These are phyloP conservation scores for Emericellopsis terricola DNA, from an alignment of 495 filamentous ascomycete genomes.

Conservation along the genomic window DNA sequence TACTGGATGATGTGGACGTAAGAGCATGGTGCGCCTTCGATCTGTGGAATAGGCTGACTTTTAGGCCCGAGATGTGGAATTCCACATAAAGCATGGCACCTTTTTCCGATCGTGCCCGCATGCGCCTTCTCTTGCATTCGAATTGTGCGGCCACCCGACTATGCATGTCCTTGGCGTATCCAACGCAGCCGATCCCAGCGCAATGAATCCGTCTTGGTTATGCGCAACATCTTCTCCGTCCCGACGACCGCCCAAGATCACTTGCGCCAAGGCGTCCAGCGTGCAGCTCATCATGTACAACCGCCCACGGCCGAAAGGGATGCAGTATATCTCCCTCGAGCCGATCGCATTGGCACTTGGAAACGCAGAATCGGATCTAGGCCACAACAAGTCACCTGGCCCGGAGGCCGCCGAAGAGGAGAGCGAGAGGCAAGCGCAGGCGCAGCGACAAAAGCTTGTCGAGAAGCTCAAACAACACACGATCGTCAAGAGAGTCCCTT, in stretches of 20 bases:
- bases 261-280: conserved; percentile 46
- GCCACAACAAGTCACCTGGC: conserved; percentile 24
- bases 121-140: conserved; percentile 61
- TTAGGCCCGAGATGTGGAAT: conserved; percentile 56
- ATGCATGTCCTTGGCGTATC: conserved; percentile 75
- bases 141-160: conserved; percentile 61
- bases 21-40: conserved; percentile 6
- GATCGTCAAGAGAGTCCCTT: conserved; percentile 53
- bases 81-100: conserved; percentile 67
- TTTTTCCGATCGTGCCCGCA: conserved; percentile 72
- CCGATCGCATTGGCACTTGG: conserved; percentile 79
- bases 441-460: conserved; percentile 43
- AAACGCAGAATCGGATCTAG: conserved; percentile 22
- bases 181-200: conserved; percentile 34
- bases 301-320: conserved; percentile 63
- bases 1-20: conserved; percentile 86
- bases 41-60: neutral
- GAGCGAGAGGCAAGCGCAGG: conserved; percentile 31
- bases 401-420: conserved; percentile 33
- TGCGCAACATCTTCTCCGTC: conserved; percentile 40
- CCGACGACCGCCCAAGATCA: conserved; percentile 47
- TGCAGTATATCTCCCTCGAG: conserved; percentile 90
- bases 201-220: conserved; percentile 53
- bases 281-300: conserved; percentile 84
- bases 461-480: conserved; percentile 83